These are phyloP conservation scores for Lentinula boryana DNA, from an alignment of 768 basidiomycete species.

Conservation along the genomic window DNA sequence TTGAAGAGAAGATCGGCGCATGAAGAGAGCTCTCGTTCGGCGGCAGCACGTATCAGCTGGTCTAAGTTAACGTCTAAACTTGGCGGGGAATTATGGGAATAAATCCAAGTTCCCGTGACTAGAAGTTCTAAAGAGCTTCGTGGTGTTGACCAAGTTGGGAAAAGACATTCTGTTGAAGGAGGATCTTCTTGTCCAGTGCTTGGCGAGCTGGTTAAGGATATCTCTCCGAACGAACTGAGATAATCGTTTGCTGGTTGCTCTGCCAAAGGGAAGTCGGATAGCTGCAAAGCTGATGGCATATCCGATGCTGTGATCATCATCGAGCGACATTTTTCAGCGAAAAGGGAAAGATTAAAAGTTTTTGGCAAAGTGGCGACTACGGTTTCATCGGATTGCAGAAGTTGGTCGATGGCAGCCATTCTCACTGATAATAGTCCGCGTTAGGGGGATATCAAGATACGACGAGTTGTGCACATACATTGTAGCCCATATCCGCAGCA, in stretches of 20 bases:
- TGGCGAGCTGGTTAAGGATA: neutral
- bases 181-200: neutral
- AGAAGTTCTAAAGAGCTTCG: neutral
- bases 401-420: conserved; percentile 5
- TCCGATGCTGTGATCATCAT: neutral
- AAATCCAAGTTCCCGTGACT: neutral
- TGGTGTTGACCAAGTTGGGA: neutral
- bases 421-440: neutral
- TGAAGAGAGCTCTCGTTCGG: neutral
- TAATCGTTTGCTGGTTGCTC: neutral
- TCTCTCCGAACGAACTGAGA: neutral
- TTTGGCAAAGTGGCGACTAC: neutral
- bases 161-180: neutral
- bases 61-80: neutral
- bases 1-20: neutral
- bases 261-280: neutral
- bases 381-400: conserved; percentile 8
- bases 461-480: neutral
- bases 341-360: neutral
- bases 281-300: neutral
- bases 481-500: neutral
- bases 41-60: neutral
- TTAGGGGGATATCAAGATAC: neutral
- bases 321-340: neutral
- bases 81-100: neutral